These are phyloP conservation scores for Ustilago xerochloae DNA, from an alignment of 1,284 basidiomycete species.

Conservation along the genomic window DNA sequence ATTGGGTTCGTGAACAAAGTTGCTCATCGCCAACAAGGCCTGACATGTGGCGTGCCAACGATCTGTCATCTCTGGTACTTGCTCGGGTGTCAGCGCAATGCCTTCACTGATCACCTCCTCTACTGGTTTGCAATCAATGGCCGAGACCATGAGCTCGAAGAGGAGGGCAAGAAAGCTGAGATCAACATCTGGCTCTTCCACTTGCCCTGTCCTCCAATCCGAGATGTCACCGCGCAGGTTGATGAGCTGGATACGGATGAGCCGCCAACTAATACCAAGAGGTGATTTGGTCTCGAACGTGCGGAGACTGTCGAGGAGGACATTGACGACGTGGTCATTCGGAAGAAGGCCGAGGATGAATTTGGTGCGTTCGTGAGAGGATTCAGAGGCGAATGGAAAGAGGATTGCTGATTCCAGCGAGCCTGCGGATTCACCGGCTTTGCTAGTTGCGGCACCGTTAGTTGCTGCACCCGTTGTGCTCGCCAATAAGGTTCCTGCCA, in stretches of 20 bases:
- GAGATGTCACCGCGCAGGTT: conserved; percentile 58
- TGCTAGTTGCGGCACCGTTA: not conserved
- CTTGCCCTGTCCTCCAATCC: conserved; percentile 56
- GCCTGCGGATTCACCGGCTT: conserved; percentile 17
- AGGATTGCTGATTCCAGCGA: conserved; percentile 17
- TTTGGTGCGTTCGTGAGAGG: conserved; percentile 35
- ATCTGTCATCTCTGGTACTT: conserved; percentile 52
- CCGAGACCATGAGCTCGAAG: conserved; percentile 54
- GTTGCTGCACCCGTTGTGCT: not conserved
- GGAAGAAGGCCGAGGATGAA: conserved; percentile 55
- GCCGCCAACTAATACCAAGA: conserved; percentile 58
- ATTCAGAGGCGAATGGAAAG: conserved; percentile 32
- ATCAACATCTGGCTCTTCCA: conserved; percentile 54
- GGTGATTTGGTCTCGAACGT: conserved; percentile 52
- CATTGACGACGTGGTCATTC: conserved; percentile 57
- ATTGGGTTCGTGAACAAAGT: conserved; percentile 55
- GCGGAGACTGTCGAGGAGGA: conserved; percentile 57
- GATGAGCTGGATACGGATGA: conserved; percentile 57
- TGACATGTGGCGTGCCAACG: conserved; percentile 55
- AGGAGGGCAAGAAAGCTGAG: conserved; percentile 56
- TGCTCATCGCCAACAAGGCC: conserved; percentile 50
- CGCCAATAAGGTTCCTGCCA: conserved; percentile 10
- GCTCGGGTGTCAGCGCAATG: conserved; percentile 47
- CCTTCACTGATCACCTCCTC: conserved; percentile 57
- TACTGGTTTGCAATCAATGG: conserved; percentile 52